Base-by-base conservation (phyloP, 2,329 filamentous ascomycete species). In the Calonectria crousiana region DNA sequence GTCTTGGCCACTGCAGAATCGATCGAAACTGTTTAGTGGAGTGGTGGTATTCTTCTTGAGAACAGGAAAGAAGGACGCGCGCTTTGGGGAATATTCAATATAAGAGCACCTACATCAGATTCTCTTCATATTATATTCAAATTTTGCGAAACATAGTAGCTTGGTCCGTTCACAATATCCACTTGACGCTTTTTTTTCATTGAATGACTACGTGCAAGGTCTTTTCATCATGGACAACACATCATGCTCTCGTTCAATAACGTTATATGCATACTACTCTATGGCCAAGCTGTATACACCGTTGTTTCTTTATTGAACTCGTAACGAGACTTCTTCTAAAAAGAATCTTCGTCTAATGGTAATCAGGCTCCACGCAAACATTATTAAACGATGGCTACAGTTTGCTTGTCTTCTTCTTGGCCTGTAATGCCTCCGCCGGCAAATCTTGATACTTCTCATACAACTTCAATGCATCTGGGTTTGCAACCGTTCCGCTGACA, bases 401-500 rank as follows among this genome's bases (percentile, higher is more conserved):
- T 5, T 53, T 53, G 51, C 26, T 30, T 1, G 26, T 4, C 32
- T 32, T 30, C 6, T 32, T 30, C 28, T 53, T 53, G 3, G 26
- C 11, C 18, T 32, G 28, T 8, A 60, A 47, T 23, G 4, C 30
- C 16, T 65, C 60, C 1, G 38, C 38, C 4, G 71, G 71, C 16
- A 72, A 20, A 13, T 69, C 20, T 20, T 30, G 58, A 47, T 41
- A 72, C 23, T n/a, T 52, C 11, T 23, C n/a, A 32, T 74, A 74
- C 28, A 72, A 16, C 26, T 62, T 62, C 58, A 74, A 26, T 1
- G 66, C 36, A 3, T 60, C 69, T 2, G 66, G 66, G 26, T 74
- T 76, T 4, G 68, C 72, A 1, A 75, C 72, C 2, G 72, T 75
- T 16, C 56, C 68, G 28, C 74, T 75, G 47, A 66, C 56, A 9